Conservation (phyloP, 345 rosid species). For the Brassica rapa region DNA sequence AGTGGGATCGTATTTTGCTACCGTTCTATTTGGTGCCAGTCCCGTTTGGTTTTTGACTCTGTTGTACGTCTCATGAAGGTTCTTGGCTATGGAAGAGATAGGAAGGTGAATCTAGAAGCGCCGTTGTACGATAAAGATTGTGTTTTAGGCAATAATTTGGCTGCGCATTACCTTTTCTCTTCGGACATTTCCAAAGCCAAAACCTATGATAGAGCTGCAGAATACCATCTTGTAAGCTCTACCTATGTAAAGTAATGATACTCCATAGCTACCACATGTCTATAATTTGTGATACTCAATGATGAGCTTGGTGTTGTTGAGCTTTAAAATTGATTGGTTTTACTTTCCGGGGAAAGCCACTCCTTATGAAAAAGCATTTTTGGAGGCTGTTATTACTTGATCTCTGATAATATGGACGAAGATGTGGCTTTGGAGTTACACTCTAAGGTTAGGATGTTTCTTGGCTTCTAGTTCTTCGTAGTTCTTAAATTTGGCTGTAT, state of each 20-base stretch:
- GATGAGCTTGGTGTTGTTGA: neutral
- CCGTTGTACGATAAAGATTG: slow-evolving; percentile 69
- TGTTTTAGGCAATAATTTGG: slow-evolving; percentile 72
- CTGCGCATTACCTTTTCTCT: slow-evolving; percentile 63
- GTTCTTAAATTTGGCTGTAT: neutral
- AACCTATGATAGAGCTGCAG: slow-evolving; percentile 52
- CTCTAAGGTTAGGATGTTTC: slow-evolving; percentile 51
- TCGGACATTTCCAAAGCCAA: slow-evolving; percentile 47
- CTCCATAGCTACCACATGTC: neutral
- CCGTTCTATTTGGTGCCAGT: neutral
- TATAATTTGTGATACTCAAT: neutral
- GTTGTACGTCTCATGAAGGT: slow-evolving; percentile 46
- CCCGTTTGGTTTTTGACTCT: neutral
- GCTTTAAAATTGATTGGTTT: neutral
- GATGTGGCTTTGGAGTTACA: slow-evolving; percentile 62
- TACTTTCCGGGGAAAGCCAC: slow-evolving; percentile 42
- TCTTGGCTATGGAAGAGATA: slow-evolving; percentile 62
- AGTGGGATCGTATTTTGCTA: neutral
- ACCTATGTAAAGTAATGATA: neutral
- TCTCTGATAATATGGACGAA: slow-evolving; percentile 61
- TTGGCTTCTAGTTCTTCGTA: neutral
- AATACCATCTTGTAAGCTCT: slow-evolving; percentile 54
- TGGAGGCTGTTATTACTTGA: slow-evolving; percentile 55
- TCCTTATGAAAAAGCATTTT: slow-evolving; percentile 68
- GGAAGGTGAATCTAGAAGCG: slow-evolving; percentile 64